phyloP scores from a whole-genome alignment of 129 eudicot genomes.

The Flaveria trinervia region DNA sequence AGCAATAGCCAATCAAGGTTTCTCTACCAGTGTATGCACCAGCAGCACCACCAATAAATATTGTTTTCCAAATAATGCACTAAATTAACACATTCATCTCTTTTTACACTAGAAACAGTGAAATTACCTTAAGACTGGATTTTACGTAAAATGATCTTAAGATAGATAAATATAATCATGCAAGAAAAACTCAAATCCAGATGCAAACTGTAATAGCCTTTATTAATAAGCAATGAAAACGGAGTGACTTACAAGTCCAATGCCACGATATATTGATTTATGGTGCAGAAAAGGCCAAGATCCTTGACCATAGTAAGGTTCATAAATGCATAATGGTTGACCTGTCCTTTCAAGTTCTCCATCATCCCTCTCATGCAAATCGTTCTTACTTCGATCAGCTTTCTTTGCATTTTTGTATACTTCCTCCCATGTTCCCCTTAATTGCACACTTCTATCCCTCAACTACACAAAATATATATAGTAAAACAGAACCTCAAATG shows the following conservation, averaged over 20 bases:
- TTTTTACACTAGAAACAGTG: not conserved
- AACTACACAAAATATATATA: conserved; percentile 46
- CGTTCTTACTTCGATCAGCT: conserved; percentile 73
- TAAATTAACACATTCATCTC: not conserved
- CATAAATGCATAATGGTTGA: conserved; percentile 85
- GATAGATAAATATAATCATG: not conserved
- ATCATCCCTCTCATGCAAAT: conserved; percentile 91
- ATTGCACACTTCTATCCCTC: conserved; percentile 86
- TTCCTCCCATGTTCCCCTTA: conserved; percentile 95
- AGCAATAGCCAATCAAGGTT: not conserved
- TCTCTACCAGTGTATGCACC: not conserved
- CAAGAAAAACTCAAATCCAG: conserved; percentile 14
- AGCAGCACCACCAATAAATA: no score
- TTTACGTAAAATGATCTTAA: not conserved
- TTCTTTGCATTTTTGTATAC: conserved; percentile 81
- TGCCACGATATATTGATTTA: conserved; percentile 82
- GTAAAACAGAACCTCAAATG: not conserved
- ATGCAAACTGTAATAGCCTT: conserved; percentile 11
- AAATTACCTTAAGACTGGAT: not conserved
- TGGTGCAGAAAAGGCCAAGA: conserved; percentile 90
- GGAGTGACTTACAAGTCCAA: conserved; percentile 73
- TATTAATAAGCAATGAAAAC: conserved; percentile 15
- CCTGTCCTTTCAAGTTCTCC: conserved; percentile 97
- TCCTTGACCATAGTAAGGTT: conserved; percentile 93
- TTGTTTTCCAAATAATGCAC: not conserved